Percentiles rank a stretch among this genome's conserved stretches.
These are phyloP conservation scores for Schwanniomyces yamadae DNA, from an alignment of 805 yeast species.

Conservation along the genomic window DNA sequence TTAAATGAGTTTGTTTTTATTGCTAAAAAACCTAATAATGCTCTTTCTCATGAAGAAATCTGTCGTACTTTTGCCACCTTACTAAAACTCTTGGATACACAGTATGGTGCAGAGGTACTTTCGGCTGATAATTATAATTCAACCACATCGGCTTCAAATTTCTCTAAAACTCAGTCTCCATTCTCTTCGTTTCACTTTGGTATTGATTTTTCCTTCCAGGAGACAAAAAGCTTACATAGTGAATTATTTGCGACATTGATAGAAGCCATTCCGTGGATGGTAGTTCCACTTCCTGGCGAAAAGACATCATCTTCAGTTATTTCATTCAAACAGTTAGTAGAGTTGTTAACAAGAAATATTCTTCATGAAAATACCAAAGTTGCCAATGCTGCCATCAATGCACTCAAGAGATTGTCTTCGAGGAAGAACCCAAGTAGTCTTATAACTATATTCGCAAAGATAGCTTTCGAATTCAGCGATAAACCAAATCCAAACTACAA, in stretches of 20 bases:
- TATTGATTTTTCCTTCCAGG: constrained; percentile 33
- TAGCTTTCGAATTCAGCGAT: constrained; percentile 78
- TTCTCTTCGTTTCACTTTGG: constrained; percentile 42
- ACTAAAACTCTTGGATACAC: constrained; percentile 58
- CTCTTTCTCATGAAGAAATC: constrained; percentile 67
- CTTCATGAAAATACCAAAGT: constrained; percentile 66
- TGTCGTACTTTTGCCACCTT: constrained; percentile 55
- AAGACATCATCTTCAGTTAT: constrained; percentile 42
- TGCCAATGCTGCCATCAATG: constrained; percentile 58
- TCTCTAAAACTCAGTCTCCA: constrained; percentile 35
- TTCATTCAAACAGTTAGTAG: constrained; percentile 65
- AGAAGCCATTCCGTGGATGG: constrained; percentile 69
- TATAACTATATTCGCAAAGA: constrained; percentile 72
- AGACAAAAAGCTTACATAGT: constrained; percentile 39
- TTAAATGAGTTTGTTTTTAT: constrained; percentile 38
- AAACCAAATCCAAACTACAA: constrained; percentile 57
- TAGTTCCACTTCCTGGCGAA: constrained; percentile 29
- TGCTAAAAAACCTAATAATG: constrained; percentile 45
- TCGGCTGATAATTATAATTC: constrained; percentile 15
- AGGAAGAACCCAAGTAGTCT: constrained; percentile 68
- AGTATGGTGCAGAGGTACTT: constrained; percentile 42
- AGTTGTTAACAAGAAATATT: constrained; percentile 72
- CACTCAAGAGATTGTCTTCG: constrained; percentile 66
- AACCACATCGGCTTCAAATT: constrained; percentile 11
- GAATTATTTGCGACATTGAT: constrained; percentile 70